Evolutionary conservation across 2,329 filamentous ascomycete genomes (phyloP), one percentile per base, ranked within the genome.

Genomic region (Hypoxylon sp.): DNA sequence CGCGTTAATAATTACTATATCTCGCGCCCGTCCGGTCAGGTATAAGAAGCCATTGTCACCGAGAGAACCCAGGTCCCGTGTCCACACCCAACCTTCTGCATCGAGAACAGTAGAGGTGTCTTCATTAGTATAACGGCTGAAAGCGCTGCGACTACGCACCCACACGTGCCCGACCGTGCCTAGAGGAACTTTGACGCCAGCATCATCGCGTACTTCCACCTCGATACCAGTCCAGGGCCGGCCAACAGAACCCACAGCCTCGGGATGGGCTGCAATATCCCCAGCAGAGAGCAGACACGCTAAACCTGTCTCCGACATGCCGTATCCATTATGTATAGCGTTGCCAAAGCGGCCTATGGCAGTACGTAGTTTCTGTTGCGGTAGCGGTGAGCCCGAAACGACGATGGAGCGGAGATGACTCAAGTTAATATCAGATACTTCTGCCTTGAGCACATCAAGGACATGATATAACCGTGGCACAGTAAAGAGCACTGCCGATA

Each of bases 401-500:
- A 65, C 48, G 7, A 65, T 53, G 6, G 62, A 65, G 19, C 54
- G 62, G 21, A 65, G 54, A 27, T 50, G 13, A 35, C 54, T 50
- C 10, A 65, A 37, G 19, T 65, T 54, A 21, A 65, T 39, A 31
- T 19, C 50, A 15, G 60, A 51, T 32, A 17, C 31, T 11, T 59
- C 42, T 13, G 62, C 17, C 24, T 54, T 53, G n/a, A 65, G 47
- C n/a, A 54, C 21, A 1, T 58, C 61, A 17, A 64, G 61, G 5
- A 64, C 61, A 8, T 53, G 61, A 29, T 59, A 54, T 19, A 65
- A 19, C 13, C 62, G 37, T 2, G 62, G 54, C 7, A 65, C 62
- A 48, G 62, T 65, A 17, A 58, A 65, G 15, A 65, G 54, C 7
- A 54, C 62, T 1, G 62, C 62, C 15, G 62, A 65, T 21, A 65